phyloP scores from a whole-genome alignment of 495 filamentous ascomycete species.

The Aspergillus campestris region DNA sequence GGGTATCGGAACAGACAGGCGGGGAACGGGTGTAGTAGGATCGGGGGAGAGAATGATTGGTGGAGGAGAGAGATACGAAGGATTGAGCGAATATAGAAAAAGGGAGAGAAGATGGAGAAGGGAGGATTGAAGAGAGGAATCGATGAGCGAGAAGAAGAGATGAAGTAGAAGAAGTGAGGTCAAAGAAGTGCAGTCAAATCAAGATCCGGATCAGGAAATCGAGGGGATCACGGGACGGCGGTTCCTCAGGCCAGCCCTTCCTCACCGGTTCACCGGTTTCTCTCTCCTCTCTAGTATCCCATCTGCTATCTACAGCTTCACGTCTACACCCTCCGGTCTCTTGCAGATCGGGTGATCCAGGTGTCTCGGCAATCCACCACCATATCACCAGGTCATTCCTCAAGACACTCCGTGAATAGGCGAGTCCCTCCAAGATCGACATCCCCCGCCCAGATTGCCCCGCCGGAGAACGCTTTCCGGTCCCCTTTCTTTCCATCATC shows the following conservation, averaged over 20 bases:
- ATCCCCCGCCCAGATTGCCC: background rate
- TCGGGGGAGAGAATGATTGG: constrained; percentile 3
- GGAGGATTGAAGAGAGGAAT: background rate
- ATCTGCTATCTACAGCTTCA: background rate
- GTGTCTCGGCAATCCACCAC: background rate
- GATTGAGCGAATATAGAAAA: background rate
- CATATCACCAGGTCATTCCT: no score
- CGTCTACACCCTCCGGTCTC: background rate
- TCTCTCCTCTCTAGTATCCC: background rate
- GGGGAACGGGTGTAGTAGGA: constrained; percentile 6
- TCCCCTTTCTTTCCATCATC: background rate
- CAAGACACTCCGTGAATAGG: constrained; percentile 3
- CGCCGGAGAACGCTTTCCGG: constrained; percentile 14
- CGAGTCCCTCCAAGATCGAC: background rate
- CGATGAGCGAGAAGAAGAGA: background rate
- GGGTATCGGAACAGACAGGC: constrained; percentile 16
- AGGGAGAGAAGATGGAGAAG: constrained; percentile 1
- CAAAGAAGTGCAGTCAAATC: background rate
- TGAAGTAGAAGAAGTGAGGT: constrained; percentile 1
- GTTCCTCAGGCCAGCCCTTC: background rate
- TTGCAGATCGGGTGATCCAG: constrained; percentile 14
- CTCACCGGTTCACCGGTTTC: no score
- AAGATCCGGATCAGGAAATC: background rate
- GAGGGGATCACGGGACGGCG: no score
- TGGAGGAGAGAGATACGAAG: background rate